phyloP scores from a whole-genome alignment of 345 rosid species.

The Sonneratia alba region DNA sequence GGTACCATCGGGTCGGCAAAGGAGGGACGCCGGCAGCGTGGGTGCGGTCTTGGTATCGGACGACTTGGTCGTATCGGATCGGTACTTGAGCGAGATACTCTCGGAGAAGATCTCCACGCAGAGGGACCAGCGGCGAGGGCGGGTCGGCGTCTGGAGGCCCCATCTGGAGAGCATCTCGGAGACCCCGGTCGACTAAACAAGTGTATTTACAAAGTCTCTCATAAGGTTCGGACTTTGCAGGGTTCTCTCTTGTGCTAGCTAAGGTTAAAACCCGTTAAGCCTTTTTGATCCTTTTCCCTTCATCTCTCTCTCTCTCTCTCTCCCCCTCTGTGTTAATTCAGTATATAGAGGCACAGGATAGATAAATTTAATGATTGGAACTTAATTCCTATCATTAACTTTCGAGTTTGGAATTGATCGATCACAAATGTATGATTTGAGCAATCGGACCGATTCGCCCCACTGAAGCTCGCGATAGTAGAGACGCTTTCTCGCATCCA shows the following conservation, averaged over 20 bases:
- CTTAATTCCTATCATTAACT: too few relatives aligned
- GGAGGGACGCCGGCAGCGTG: constrained; percentile 1
- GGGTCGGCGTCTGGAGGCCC: constrained; percentile 92
- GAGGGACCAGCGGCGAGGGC: constrained; percentile 77
- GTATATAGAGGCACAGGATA: not conserved
- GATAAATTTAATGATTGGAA: not conserved
- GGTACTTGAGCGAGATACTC: constrained; percentile 82
- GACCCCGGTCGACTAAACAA: constrained; percentile 21
- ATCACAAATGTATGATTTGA: too few relatives aligned
- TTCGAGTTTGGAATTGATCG: too few relatives aligned
- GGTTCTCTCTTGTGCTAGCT: not conserved
- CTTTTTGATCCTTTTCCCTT: not conserved
- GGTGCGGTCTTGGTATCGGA: constrained; percentile 12
- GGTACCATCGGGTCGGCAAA: not conserved
- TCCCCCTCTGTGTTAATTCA: not conserved
- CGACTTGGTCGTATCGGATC: constrained; percentile 45
- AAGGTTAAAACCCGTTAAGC: not conserved
- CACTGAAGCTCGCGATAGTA: too few relatives aligned
- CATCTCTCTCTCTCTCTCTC: not conserved
- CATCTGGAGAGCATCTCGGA: constrained; percentile 85
- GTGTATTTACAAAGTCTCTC: not conserved
- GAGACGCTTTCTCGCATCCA: too few relatives aligned
- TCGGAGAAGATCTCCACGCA: constrained; percentile 74
- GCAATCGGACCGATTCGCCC: too few relatives aligned
- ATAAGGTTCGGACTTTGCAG: not conserved